Conservation (phyloP, 805 yeast species). For the Hanseniaspora pseudoguilliermondii region DNA sequence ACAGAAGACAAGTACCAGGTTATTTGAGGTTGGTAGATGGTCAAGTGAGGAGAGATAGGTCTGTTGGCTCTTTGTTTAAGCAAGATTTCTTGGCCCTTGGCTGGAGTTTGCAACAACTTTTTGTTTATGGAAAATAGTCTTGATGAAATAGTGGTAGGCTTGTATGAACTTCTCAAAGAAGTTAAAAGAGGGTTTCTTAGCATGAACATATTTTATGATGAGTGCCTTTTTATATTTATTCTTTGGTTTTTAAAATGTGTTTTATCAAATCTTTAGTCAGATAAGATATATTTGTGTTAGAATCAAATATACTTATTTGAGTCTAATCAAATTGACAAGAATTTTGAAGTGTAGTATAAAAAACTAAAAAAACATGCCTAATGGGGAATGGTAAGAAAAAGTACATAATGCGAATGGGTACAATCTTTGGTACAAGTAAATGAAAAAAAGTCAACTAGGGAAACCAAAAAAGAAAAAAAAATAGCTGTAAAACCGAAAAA, state of each 20-base stretch:
- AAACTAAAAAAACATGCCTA: no score
- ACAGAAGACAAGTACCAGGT: slow-evolving; percentile 68
- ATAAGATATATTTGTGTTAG: no score
- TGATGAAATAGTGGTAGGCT: background rate
- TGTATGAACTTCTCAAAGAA: background rate
- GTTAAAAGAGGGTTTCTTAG: slow-evolving; percentile 8
- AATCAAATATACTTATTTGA: no score
- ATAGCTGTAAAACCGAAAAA: no score
- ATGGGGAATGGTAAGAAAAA: no score
- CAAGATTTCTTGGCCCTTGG: slow-evolving; percentile 55
- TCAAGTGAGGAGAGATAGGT: slow-evolving; percentile 82
- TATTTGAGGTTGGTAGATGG: slow-evolving; percentile 82
- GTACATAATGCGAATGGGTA: no score
- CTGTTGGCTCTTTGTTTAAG: slow-evolving; percentile 74
- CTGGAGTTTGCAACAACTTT: slow-evolving; percentile 29
- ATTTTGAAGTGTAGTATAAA: no score
- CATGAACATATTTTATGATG: background rate
- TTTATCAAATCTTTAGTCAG: background rate
- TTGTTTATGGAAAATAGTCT: slow-evolving; percentile 18
- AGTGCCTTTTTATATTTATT: background rate
- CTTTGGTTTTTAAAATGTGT: background rate
- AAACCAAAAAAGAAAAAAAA: no score
- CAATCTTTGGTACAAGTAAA: no score
- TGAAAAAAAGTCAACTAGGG: no score
- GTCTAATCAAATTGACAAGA: no score